Base-by-base conservation (phyloP, 257 asterid species). In the Rehmannia glutinosa region DNA sequence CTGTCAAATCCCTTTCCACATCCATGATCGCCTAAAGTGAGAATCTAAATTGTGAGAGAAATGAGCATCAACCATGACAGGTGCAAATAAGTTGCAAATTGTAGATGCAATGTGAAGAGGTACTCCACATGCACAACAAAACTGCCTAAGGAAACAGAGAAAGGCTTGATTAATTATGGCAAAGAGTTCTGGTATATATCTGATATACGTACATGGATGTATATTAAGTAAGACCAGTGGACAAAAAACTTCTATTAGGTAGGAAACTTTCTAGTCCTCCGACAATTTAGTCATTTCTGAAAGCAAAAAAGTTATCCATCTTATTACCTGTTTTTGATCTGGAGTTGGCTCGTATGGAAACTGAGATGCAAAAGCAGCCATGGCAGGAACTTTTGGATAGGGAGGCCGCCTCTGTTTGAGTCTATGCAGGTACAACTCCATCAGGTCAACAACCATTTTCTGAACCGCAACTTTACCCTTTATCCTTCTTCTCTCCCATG, bases 391-490 rank as follows among this genome's bases (percentile, higher is more conserved):
- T 69, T 79, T 84, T 47, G 96, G 95, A 73, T 90, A 93, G 38
- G 89, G 87, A 73, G 96, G 94, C 59, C 97, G 82, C 73, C 76
- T 88, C 79, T 90, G 99, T 82, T 85, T 93, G 73, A 93, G 92
- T 74, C 99, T 90, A 63, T 90, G 95, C 77, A 93, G 77, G 82
- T 90, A 93, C 78, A 90, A 56, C 81, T 93, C 99, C 99, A 93
- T 93, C 77, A 93, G 82, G 77, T 93, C 96, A 63, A 93, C 97
- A 50, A 93, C 97, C 97, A 93, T 90, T 77, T 86, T 93, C 81
- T 88, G 99, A 65, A 93, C 93, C 19, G 95, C 99, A 85, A 93
- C 88, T 82, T 90, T 90, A n/a, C 99, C 99, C 83, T 93, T 90
- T 62, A 86, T 77, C 79, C 96, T 88, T 79, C 99, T 87, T 81